A percentile compares a stretch with the other conserved stretches of the same genome.
Evolutionary conservation across 352 stramenopile genomes (phyloP).

Genomic region (Blastocystis sp.): DNA sequence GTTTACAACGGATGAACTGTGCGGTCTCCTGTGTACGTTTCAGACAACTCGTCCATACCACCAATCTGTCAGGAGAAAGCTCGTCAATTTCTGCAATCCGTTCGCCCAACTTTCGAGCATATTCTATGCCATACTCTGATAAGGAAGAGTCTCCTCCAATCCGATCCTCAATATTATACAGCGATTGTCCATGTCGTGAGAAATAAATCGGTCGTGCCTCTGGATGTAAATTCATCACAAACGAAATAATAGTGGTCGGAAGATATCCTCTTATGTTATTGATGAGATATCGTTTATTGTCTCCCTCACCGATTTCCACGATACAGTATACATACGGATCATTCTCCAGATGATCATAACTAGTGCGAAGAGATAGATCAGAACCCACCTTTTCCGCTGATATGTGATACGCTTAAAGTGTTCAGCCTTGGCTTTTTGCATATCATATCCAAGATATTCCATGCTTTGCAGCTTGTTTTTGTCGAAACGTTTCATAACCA

Average conservation of each 20-base stretch:
- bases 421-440: conserved; percentile 24
- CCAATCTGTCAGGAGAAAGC: neutral
- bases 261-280: conserved; percentile 61
- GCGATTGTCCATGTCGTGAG: conserved; percentile 88
- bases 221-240: conserved; percentile 88
- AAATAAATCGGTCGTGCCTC: conserved; percentile 88
- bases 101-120: conserved; percentile 33
- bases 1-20: conserved; percentile 72
- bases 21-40: conserved; percentile 88
- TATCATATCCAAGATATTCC: conserved; percentile 57
- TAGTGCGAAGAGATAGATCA: neutral
- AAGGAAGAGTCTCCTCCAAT: conserved; percentile 92
- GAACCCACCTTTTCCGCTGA: neutral
- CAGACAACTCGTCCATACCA: conserved; percentile 92
- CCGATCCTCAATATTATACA: conserved; percentile 91
- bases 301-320: conserved; percentile 31
- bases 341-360: conserved; percentile 46
- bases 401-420: conserved; percentile 57
- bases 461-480: conserved; percentile 48
- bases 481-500: conserved; percentile 45
- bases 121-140: conserved; percentile 64
- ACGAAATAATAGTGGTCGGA: conserved; percentile 55
- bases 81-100: neutral
- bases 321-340: conserved; percentile 53
- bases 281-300: conserved; percentile 54